A percentile compares a stretch with the other conserved stretches of the same genome.
Evolutionary conservation across 2,329 filamentous ascomycete species (phyloP).

Genomic region (Pseudocercospora crystallina): DNA sequence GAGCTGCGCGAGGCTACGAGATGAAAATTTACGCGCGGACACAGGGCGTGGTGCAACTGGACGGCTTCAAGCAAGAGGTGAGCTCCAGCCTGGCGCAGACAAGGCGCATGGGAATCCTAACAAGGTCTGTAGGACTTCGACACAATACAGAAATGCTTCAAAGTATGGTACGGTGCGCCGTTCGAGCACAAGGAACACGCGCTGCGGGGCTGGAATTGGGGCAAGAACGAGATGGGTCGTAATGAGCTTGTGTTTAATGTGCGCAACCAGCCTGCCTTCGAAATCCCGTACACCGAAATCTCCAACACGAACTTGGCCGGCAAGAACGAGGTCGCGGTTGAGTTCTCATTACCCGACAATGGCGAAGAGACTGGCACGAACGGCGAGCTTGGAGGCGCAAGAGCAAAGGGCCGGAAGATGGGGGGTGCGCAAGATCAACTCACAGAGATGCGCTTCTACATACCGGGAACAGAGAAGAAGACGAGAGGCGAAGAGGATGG

Average conservation of each 20-base stretch:
- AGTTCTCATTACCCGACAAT: slow-evolving; percentile 77
- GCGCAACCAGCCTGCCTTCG: slow-evolving; percentile 92
- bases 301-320: slow-evolving; percentile 96
- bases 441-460: slow-evolving; percentile 98
- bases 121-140: slow-evolving; percentile 72
- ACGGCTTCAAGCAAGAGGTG: slow-evolving; percentile 88
- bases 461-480: slow-evolving; percentile 81
- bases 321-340: slow-evolving; percentile 95
- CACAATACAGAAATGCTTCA: slow-evolving; percentile 87
- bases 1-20: slow-evolving; percentile 88
- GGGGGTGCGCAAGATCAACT: slow-evolving; percentile 87
- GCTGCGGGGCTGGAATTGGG: slow-evolving; percentile 98
- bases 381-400: slow-evolving; percentile 70
- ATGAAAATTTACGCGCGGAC: slow-evolving; percentile 85
- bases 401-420: slow-evolving; percentile 80
- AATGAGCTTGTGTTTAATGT: slow-evolving; percentile 95
- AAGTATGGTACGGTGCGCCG: slow-evolving; percentile 94
- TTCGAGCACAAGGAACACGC: slow-evolving; percentile 93
- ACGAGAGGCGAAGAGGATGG: slow-evolving; percentile 71
- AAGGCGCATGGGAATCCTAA: slow-evolving; percentile 10
- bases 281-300: slow-evolving; percentile 95
- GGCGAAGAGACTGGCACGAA: slow-evolving; percentile 72
- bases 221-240: slow-evolving; percentile 95
- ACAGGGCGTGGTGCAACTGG: slow-evolving; percentile 84
- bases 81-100: slow-evolving; percentile 16